Percentiles rank a stretch among this genome's conserved stretches.
These are phyloP conservation scores for Gnaphalium uliginosum DNA, from an alignment of 129 eudicot genomes.

Conservation along the genomic window DNA sequence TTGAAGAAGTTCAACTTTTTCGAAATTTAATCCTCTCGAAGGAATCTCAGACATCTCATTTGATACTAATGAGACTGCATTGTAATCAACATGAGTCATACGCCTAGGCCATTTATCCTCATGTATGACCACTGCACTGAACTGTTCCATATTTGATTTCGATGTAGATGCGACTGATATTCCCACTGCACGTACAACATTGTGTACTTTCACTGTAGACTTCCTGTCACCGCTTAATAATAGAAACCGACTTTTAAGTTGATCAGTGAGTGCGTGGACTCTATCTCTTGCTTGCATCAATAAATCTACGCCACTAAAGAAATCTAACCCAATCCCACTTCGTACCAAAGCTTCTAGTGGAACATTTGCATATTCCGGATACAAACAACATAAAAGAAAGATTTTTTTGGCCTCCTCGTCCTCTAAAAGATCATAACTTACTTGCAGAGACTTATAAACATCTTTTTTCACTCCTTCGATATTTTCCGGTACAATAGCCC, in stretches of 20 bases:
- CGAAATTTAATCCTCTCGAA: conserved; percentile 21
- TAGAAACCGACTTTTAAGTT: conserved; percentile 33
- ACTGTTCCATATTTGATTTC: conserved; percentile 15
- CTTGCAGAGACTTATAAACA: conserved; percentile 38
- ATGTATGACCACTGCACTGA: conserved; percentile 34
- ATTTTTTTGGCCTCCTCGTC: conserved; percentile 34
- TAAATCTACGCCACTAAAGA: conserved; percentile 21
- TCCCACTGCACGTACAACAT: conserved; percentile 42
- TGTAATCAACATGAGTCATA: conserved; percentile 10
- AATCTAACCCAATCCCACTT: conserved; percentile 32
- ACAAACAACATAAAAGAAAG: conserved; percentile 39
- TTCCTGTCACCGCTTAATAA: conserved; percentile 32
- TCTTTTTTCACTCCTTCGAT: conserved; percentile 35
- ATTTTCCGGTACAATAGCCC: conserved; percentile 26
- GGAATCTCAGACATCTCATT: conserved; percentile 40
- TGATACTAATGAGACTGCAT: conserved; percentile 38
- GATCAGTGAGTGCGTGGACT: conserved; percentile 30
- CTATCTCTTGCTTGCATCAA: conserved; percentile 32
- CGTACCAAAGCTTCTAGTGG: conserved; percentile 42
- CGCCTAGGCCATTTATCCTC: conserved; percentile 41
- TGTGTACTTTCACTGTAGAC: conserved; percentile 42
- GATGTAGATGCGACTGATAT: conserved; percentile 36
- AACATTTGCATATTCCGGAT: conserved; percentile 45
- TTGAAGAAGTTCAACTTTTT: conserved; percentile 37
- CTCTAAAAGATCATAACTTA: conserved; percentile 43